These are phyloP conservation scores for Pseudopediastrum boryanum DNA, from an alignment of 139 green algal genomes.

Conservation along the genomic window DNA sequence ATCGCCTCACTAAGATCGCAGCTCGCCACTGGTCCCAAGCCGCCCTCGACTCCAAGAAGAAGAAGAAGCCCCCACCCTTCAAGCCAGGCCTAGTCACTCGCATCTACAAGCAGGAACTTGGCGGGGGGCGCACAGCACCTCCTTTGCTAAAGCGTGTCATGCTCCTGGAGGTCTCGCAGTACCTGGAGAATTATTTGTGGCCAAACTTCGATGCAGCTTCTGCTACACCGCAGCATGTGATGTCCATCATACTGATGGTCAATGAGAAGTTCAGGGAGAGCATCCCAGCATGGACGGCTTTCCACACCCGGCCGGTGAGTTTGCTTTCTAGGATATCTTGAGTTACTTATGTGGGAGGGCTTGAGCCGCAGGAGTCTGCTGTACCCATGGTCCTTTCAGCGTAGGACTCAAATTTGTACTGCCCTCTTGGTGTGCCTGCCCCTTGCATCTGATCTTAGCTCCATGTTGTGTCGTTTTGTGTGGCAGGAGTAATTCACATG, in stretches of 20 bases:
- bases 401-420: no score
- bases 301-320: slow-evolving; percentile 61
- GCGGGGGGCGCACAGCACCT: slow-evolving; percentile 38
- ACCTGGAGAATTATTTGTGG: slow-evolving; percentile 96
- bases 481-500: no score
- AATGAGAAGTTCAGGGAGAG: slow-evolving; percentile 95
- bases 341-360: no score
- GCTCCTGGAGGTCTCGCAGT: slow-evolving; percentile 92
- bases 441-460: no score
- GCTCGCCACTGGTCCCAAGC: slow-evolving; percentile 36
- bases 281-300: slow-evolving; percentile 83
- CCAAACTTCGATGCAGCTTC: slow-evolving; percentile 76
- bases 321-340: no score
- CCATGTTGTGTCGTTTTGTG: no score
- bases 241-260: slow-evolving; percentile 91
- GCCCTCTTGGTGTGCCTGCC: no score
- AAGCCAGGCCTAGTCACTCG: slow-evolving; percentile 62
- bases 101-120: slow-evolving; percentile 59
- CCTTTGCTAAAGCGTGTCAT: slow-evolving; percentile 60
- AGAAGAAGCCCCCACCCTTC: slow-evolving; percentile 57
- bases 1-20: slow-evolving; percentile 50
- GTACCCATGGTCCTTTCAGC: no score
- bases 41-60: no score
- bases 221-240: slow-evolving; percentile 73
- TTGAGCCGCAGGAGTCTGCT: no score